phyloP scores from a whole-genome alignment of 306 rosid species.

The Geum urbanum region DNA sequence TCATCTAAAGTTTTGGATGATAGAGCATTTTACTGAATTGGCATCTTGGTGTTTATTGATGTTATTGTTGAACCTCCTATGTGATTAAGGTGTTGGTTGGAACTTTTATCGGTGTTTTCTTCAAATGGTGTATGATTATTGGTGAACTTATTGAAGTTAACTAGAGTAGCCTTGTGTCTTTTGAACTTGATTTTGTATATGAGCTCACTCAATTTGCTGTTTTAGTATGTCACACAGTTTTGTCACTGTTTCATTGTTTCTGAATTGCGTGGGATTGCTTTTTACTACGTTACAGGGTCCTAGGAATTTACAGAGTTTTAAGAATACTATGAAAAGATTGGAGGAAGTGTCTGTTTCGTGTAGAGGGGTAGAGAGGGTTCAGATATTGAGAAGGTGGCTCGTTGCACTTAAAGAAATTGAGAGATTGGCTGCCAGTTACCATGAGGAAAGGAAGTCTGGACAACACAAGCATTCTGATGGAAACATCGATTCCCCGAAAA shows the following conservation, averaged over 20 bases:
- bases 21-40: too few relatives aligned
- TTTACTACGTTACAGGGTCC: slow-evolving; percentile 46
- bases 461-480: slow-evolving; percentile 41
- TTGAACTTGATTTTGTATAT: too few relatives aligned
- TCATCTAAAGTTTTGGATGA: too few relatives aligned
- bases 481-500: slow-evolving; percentile 43
- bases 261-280: background rate
- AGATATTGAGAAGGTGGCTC: slow-evolving; percentile 83
- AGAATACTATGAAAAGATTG: slow-evolving; percentile 60
- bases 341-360: slow-evolving; percentile 83
- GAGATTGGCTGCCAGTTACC: slow-evolving; percentile 32
- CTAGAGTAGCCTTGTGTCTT: too few relatives aligned
- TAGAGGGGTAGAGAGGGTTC: slow-evolving; percentile 85
- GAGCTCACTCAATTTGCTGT: too few relatives aligned
- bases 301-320: slow-evolving; percentile 68
- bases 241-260: background rate
- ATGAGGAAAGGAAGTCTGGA: slow-evolving; percentile 23
- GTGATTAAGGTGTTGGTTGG: too few relatives aligned
- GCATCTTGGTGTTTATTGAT: too few relatives aligned
- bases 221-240: too few relatives aligned
- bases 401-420: slow-evolving; percentile 80
- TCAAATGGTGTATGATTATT: too few relatives aligned
- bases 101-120: too few relatives aligned
- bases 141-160: too few relatives aligned
- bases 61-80: too few relatives aligned